These are phyloP conservation scores for Stephanodiscus triporus DNA, from an alignment of 108 stramenopile species.

Conservation along the genomic window DNA sequence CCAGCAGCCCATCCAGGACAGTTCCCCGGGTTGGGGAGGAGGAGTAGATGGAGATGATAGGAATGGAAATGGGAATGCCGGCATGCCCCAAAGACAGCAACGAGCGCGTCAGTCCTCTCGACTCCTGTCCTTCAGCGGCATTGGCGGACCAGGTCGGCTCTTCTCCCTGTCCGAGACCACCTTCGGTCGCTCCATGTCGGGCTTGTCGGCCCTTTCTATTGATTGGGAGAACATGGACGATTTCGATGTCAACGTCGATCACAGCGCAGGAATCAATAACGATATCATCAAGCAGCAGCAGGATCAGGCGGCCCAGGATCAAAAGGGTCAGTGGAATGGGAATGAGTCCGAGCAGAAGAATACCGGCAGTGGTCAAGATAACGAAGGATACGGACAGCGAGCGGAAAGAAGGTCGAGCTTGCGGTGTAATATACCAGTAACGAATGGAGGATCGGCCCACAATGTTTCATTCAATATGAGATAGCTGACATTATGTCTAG, in stretches of 20 bases:
- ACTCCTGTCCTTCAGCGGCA: constrained; percentile 40
- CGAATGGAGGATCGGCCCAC: neutral
- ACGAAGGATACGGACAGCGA: neutral
- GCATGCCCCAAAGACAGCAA: constrained; percentile 1
- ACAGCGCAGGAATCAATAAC: constrained; percentile 86
- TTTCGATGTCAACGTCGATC: constrained; percentile 90
- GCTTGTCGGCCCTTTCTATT: constrained; percentile 83
- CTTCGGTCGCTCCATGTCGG: constrained; percentile 91
- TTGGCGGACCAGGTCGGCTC: constrained; percentile 42
- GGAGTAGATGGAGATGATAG: neutral
- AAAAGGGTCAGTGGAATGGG: neutral
- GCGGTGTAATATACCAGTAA: neutral
- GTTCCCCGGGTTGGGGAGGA: neutral
- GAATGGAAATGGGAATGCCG: constrained; percentile 4
- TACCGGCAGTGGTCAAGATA: neutral
- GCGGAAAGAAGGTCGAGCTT: constrained; percentile 2
- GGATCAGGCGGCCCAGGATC: neutral
- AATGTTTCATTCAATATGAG: constrained; percentile 2
- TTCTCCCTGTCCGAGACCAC: constrained; percentile 59
- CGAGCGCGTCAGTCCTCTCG: constrained; percentile 23
- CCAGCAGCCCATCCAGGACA: constrained; percentile 32
- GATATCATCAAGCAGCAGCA: constrained; percentile 46
- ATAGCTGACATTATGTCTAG: neutral
- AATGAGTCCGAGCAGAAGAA: neutral
- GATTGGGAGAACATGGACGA: constrained; percentile 94